phyloP scores from a whole-genome alignment of 306 rosid species.

The Acacia melanoxylon region DNA sequence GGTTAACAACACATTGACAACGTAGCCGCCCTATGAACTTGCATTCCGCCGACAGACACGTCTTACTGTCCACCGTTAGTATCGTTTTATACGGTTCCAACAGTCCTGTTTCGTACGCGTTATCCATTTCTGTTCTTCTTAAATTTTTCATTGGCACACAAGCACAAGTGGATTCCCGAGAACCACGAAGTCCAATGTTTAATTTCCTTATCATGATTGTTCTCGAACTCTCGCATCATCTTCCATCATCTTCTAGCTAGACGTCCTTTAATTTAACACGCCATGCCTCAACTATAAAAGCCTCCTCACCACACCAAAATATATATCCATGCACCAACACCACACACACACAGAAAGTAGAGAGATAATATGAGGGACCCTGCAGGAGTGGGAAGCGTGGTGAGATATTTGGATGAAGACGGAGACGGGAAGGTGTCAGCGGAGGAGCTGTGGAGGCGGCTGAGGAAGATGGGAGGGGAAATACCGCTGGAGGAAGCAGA shows the following conservation, averaged over 20 bases:
- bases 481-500: slow-evolving; percentile 54
- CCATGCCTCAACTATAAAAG: neutral
- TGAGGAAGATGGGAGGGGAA: slow-evolving; percentile 52
- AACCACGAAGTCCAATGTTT: neutral
- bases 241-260: slow-evolving; percentile 33
- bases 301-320: no score
- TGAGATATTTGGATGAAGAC: slow-evolving; percentile 74
- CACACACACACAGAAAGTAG: neutral
- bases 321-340: neutral
- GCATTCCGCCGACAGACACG: neutral
- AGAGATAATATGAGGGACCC: neutral
- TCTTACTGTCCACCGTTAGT: neutral
- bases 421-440: slow-evolving; percentile 84
- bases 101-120: neutral
- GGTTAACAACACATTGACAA: neutral
- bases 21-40: neutral
- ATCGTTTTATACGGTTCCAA: neutral
- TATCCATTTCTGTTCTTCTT: neutral
- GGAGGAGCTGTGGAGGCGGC: slow-evolving; percentile 48
- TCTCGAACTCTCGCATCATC: slow-evolving; percentile 22
- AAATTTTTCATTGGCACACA: neutral
- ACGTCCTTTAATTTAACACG: slow-evolving; percentile 6
- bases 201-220: neutral
- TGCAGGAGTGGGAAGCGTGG: slow-evolving; percentile 45
- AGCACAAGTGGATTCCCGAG: neutral